These are phyloP conservation scores for Hypoxylon sp. DNA, from an alignment of 2,329 filamentous ascomycete species.

Conservation along the genomic window DNA sequence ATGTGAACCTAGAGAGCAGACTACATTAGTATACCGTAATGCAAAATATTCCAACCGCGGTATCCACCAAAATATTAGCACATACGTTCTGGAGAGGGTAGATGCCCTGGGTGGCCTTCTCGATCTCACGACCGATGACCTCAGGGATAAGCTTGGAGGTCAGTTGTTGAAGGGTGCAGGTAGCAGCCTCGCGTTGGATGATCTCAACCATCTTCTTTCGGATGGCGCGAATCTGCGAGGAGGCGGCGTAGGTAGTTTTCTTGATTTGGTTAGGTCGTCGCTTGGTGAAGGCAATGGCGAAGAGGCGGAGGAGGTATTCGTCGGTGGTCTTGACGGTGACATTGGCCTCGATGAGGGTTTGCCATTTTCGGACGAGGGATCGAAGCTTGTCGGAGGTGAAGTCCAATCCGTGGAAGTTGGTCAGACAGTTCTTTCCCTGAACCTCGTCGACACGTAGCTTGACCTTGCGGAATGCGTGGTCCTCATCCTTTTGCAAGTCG, in stretches of 20 bases:
- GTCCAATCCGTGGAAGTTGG: conserved; percentile 99
- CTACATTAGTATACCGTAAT: conserved; percentile 55
- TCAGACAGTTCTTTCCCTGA: conserved; percentile 99
- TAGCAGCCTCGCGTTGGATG: conserved; percentile 94
- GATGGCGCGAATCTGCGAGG: conserved; percentile 97
- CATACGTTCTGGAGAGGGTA: conserved; percentile 99
- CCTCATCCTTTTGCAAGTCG: conserved; percentile 99
- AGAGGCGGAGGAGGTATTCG: conserved; percentile 98
- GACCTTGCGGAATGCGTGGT: conserved; percentile 99
- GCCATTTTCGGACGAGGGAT: conserved; percentile 99
- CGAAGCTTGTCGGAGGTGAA: conserved; percentile 99
- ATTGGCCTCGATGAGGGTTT: conserved; percentile 99
- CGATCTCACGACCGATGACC: conserved; percentile 99
- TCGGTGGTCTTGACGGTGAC: conserved; percentile 99
- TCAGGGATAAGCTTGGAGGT: conserved; percentile 99
- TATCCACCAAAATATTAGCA: conserved; percentile 48
- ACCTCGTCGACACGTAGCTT: conserved; percentile 99
- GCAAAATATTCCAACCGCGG: background rate
- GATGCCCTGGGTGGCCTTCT: conserved; percentile 99
- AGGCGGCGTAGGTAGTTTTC: conserved; percentile 99
- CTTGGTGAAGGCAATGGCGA: conserved; percentile 99
- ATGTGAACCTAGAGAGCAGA: conserved; percentile 86
- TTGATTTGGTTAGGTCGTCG: conserved; percentile 99
- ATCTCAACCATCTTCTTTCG: conserved; percentile 99
- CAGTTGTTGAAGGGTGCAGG: conserved; percentile 95